These are phyloP conservation scores for Exophiala mesophila DNA, from an alignment of 2,329 filamentous ascomycete genomes.

Conservation along the genomic window DNA sequence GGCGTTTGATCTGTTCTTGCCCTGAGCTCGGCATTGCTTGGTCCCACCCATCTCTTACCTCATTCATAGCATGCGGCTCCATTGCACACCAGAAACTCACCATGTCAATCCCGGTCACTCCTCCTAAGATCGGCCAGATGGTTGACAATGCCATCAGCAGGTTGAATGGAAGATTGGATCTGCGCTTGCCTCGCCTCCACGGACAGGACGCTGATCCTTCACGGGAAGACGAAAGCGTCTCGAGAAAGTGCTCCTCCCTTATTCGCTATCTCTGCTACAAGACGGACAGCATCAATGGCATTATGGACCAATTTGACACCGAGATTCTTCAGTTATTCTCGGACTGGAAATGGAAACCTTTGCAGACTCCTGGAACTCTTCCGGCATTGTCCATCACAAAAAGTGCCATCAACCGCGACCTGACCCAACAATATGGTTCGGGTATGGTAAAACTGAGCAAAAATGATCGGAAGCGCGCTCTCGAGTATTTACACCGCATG, in stretches of 20 bases:
- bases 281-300: constrained; percentile 23
- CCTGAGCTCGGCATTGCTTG: no score
- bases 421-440: background rate
- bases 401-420: constrained; percentile 21
- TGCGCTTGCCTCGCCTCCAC: constrained; percentile 31
- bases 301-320: constrained; percentile 33
- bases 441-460: constrained; percentile 6
- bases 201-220: constrained; percentile 19
- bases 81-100: no score
- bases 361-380: constrained; percentile 28
- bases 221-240: constrained; percentile 9
- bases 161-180: constrained; percentile 33
- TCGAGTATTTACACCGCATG: constrained; percentile 29
- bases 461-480: constrained; percentile 26
- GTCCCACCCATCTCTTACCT: no score
- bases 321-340: constrained; percentile 26
- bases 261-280: constrained; percentile 32
- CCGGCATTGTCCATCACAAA: constrained; percentile 21
- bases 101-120: constrained; percentile 13
- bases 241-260: constrained; percentile 28
- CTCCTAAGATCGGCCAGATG: constrained; percentile 11
- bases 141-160: constrained; percentile 28
- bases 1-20: no score
- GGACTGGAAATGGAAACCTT: constrained; percentile 28
- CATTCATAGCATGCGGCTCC: no score